phyloP scores from a whole-genome alignment of 257 asterid genomes.

The Echium plantagineum region DNA sequence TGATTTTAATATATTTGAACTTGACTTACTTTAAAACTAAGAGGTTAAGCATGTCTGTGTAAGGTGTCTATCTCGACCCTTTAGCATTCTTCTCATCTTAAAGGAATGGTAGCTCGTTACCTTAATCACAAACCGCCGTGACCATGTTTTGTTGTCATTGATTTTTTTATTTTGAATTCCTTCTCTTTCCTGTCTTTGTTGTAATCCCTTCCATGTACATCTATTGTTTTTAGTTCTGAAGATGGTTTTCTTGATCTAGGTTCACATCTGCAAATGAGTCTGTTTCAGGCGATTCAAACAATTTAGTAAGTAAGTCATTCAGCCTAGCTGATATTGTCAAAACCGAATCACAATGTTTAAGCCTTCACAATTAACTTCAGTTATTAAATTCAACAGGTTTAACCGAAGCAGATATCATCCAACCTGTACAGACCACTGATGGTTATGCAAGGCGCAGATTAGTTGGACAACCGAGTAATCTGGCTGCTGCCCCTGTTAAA shows the following conservation, averaged over 20 bases:
- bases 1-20: neutral
- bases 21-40: too few relatives aligned
- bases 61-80: conserved; percentile 7
- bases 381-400: conserved; percentile 26
- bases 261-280: conserved; percentile 29
- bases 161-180: too few relatives aligned
- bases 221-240: too few relatives aligned
- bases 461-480: conserved; percentile 50
- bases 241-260: conserved; percentile 11
- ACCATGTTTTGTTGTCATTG: conserved; percentile 20
- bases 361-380: conserved; percentile 7
- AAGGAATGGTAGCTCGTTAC: conserved; percentile 28
- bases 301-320: conserved; percentile 35
- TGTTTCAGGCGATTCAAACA: conserved; percentile 22
- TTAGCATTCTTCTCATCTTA: conserved; percentile 18
- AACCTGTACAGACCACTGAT: conserved; percentile 17
- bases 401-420: conserved; percentile 18
- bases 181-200: too few relatives aligned
- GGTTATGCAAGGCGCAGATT: conserved; percentile 38
- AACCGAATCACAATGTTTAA: too few relatives aligned
- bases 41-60: neutral
- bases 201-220: too few relatives aligned
- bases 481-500: too few relatives aligned
- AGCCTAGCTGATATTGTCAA: neutral
- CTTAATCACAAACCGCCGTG: conserved; percentile 40